Conservation (phyloP, 2,329 filamentous ascomycete species). For the Erysiphe pisi region DNA sequence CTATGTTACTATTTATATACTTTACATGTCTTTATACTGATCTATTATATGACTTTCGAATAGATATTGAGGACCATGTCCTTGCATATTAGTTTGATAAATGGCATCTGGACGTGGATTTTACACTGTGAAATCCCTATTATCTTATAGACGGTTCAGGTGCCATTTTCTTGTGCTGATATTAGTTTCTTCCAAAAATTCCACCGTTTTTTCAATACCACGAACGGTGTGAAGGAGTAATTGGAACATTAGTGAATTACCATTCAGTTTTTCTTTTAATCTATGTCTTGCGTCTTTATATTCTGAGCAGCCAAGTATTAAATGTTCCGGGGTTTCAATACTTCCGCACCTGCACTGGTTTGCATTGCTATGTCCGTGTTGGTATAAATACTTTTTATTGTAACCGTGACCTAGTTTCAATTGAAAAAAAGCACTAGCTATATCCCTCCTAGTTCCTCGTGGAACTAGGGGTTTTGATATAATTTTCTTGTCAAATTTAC, state of each 20-base stretch:
- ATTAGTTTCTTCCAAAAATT: neutral
- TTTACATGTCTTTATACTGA: conserved; percentile 13
- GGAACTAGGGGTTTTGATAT: neutral
- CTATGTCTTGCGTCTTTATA: conserved; percentile 22
- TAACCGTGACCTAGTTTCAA: conserved; percentile 21
- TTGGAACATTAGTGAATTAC: conserved; percentile 12
- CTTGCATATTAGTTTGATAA: neutral
- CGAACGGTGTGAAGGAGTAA: conserved; percentile 6
- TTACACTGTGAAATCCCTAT: neutral
- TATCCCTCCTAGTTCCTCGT: neutral
- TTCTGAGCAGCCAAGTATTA: neutral
- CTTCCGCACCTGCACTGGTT: conserved; percentile 7
- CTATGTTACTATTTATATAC: conserved; percentile 18
- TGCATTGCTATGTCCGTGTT: neutral
- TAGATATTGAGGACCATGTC: conserved; percentile 15
- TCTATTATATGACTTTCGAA: conserved; percentile 12
- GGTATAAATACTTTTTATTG: neutral
- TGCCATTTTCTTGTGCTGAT: conserved; percentile 14
- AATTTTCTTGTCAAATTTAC: conserved; percentile 12
- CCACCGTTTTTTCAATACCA: conserved; percentile 22
- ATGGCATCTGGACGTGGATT: neutral
- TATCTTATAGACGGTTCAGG: neutral
- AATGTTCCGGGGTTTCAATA: conserved; percentile 11
- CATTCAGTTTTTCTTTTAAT: conserved; percentile 26
- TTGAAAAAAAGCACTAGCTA: conserved; percentile 18